These are phyloP conservation scores for Chenopodium formosanum DNA, from an alignment of 148 eudicot genomes.

Conservation along the genomic window DNA sequence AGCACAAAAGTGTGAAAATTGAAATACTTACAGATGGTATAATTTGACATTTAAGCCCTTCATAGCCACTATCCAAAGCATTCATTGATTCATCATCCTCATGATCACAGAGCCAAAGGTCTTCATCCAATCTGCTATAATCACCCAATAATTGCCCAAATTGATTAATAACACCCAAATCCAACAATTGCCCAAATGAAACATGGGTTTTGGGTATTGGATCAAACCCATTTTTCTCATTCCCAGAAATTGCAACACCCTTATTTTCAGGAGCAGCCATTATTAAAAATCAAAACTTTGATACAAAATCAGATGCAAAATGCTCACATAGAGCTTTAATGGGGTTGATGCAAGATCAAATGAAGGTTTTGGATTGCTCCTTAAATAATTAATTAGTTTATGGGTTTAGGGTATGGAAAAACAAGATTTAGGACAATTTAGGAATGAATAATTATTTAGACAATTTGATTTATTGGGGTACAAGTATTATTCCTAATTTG, in stretches of 20 bases:
- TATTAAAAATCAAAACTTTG: neutral
- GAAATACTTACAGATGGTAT: conserved; percentile 24
- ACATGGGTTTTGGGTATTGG: neutral
- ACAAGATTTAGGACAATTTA: neutral
- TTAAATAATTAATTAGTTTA: neutral
- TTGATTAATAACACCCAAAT: conserved; percentile 30
- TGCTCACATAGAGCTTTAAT: neutral
- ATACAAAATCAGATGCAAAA: neutral
- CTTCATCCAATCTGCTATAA: conserved; percentile 38
- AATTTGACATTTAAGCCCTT: conserved; percentile 11
- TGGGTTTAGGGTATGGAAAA: neutral
- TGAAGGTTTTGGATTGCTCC: neutral
- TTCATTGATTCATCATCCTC: conserved; percentile 6
- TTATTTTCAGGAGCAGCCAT: conserved; percentile 19
- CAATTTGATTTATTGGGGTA: neutral
- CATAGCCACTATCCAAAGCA: neutral
- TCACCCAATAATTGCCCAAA: conserved; percentile 44
- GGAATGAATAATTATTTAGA: neutral
- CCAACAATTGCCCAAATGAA: conserved; percentile 16
- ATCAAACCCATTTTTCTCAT: conserved; percentile 6
- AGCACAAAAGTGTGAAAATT: neutral
- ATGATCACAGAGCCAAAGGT: conserved; percentile 27
- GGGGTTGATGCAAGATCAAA: neutral
- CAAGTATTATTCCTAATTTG: neutral
- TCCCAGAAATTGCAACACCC: conserved; percentile 4